phyloP scores from a whole-genome alignment of 1,284 basidiomycete genomes.

The Rhodofomes roseus region DNA sequence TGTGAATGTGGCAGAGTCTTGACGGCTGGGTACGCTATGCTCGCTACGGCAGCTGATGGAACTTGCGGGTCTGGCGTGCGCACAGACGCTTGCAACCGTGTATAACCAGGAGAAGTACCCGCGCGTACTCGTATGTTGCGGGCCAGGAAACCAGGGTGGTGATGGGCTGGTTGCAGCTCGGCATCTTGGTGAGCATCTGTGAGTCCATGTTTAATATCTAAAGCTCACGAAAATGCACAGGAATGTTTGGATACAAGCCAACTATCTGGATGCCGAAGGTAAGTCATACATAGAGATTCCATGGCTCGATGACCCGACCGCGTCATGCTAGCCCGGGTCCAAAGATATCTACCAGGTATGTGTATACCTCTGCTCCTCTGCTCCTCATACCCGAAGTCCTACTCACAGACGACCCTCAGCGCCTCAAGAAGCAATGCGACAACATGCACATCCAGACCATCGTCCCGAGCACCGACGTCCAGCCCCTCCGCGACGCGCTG shows the following conservation, averaged over 20 bases:
- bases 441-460: conserved; percentile 82
- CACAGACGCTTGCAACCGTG: conserved; percentile 79
- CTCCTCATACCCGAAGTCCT: background rate
- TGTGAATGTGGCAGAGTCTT: background rate
- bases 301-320: background rate
- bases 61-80: conserved; percentile 94
- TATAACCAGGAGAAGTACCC: conserved; percentile 67
- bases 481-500: conserved; percentile 53
- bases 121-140: conserved; percentile 89
- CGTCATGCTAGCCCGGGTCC: conserved; percentile 58
- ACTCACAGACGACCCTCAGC: conserved; percentile 34
- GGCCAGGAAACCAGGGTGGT: conserved; percentile 96
- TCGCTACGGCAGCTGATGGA: conserved; percentile 82
- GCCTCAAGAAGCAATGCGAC: conserved; percentile 81
- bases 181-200: conserved; percentile 67
- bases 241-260: conserved; percentile 85
- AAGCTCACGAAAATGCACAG: conserved; percentile 34
- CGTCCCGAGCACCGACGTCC: conserved; percentile 44
- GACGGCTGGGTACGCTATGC: background rate
- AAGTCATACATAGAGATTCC: conserved; percentile 12
- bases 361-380: too few species aligned
- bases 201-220: background rate
- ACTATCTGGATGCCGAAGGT: conserved; percentile 93
- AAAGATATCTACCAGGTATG: conserved; percentile 85
- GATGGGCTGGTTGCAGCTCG: conserved; percentile 96